A percentile compares a stretch with the other conserved stretches of the same genome.
phyloP scores from a whole-genome alignment of 257 asterid genomes.

The Mentha longifolia region DNA sequence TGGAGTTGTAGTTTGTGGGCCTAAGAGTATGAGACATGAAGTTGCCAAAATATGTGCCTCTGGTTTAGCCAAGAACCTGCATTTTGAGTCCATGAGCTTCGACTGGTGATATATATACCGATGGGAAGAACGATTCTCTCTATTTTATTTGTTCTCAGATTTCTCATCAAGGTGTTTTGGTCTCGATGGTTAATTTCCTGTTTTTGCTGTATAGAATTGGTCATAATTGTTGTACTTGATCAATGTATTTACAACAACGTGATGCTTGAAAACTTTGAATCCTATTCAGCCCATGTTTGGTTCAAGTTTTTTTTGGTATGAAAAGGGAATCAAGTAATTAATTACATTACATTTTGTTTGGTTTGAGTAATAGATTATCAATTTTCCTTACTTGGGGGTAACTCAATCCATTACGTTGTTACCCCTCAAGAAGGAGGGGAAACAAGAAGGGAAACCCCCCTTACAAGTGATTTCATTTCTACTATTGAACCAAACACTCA shows the following conservation, averaged over 20 bases:
- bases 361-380: too few species aligned
- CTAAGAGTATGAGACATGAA: slow-evolving; percentile 45
- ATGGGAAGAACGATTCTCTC: neutral
- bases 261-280: neutral
- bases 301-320: too few species aligned
- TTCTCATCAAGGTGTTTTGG: too few species aligned
- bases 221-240: neutral
- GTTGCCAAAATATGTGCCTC: slow-evolving; percentile 52
- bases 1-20: slow-evolving; percentile 57
- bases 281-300: too few species aligned
- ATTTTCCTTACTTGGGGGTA: too few species aligned
- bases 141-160: neutral
- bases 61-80: slow-evolving; percentile 39
- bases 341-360: too few species aligned
- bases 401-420: too few species aligned
- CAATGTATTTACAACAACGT: neutral
- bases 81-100: slow-evolving; percentile 59
- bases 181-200: neutral
- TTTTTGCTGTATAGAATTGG: neutral
- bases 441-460: too few species aligned
- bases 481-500: too few species aligned
- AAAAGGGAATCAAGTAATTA: too few species aligned
- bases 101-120: slow-evolving; percentile 49
- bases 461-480: too few species aligned
- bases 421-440: too few species aligned